Percentiles rank a stretch among this genome's conserved stretches.
Evolutionary conservation across 352 stramenopile genomes (phyloP).

Genomic region (Phytophthora cryptogea): DNA sequence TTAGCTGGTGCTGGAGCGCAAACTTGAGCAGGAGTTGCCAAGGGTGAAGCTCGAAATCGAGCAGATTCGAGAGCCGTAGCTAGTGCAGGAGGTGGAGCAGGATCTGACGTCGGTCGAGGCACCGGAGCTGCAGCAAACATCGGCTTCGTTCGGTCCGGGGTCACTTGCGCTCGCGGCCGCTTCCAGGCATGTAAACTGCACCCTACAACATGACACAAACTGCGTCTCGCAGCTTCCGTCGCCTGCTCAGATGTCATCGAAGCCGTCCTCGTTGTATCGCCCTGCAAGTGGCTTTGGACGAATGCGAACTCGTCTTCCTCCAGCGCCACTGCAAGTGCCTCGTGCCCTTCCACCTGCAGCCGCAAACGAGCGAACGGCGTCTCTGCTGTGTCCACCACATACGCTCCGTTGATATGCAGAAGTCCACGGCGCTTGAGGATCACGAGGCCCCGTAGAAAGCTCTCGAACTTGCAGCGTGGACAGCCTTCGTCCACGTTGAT

Average conservation of each 20-base stretch:
- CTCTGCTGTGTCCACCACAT: slow-evolving; percentile 30
- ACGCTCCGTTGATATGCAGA: slow-evolving; percentile 43
- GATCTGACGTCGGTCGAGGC: not conserved
- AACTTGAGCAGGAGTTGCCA: not conserved
- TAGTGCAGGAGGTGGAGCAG: not conserved
- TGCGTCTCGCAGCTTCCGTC: slow-evolving; percentile 30
- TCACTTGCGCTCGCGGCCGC: not conserved
- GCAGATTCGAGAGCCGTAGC: not conserved
- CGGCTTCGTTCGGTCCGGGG: not conserved
- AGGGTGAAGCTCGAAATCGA: not conserved
- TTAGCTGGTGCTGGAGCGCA: not conserved
- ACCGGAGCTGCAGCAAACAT: not conserved
- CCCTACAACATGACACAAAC: slow-evolving; percentile 59
- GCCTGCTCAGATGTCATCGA: slow-evolving; percentile 13
- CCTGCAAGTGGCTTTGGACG: slow-evolving; percentile 52
- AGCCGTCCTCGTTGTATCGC: slow-evolving; percentile 3
- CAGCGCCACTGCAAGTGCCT: slow-evolving; percentile 3
- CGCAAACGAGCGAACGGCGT: slow-evolving; percentile 40
- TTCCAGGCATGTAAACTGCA: slow-evolving; percentile 47
- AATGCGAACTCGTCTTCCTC: slow-evolving; percentile 50
- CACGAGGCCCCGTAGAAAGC: slow-evolving; percentile 43
- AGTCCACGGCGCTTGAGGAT: slow-evolving; percentile 38
- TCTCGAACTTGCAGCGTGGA: slow-evolving; percentile 48
- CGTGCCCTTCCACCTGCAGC: slow-evolving; percentile 40
- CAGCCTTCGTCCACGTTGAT: slow-evolving; percentile 39